Evolutionary conservation across 306 rosid genomes (phyloP).

Genomic region (Vachellia collinsii): DNA sequence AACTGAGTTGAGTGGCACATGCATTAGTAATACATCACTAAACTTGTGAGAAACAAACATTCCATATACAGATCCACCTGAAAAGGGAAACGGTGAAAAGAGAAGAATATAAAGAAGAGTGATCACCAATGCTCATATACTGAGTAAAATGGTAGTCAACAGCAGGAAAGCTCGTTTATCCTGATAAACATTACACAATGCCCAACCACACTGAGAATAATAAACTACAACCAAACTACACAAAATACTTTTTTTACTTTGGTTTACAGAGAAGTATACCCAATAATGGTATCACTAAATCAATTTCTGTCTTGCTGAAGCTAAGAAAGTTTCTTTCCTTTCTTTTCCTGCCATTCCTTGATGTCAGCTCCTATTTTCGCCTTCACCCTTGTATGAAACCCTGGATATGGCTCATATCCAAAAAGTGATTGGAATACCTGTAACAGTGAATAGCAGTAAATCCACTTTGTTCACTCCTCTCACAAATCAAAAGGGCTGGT

Average conservation of each 20-base stretch:
- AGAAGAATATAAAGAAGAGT: not conserved
- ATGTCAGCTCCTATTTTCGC: conserved; percentile 59
- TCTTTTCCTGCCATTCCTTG: conserved; percentile 70
- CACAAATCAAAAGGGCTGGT: conserved; percentile 26
- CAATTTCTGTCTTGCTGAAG: not conserved
- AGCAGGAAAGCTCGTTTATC: not conserved
- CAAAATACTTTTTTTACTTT: not conserved
- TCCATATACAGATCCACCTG: not conserved
- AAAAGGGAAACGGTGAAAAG: not conserved
- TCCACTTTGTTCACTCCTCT: conserved; percentile 43
- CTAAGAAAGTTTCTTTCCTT: conserved; percentile 60
- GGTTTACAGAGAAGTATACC: conserved; percentile 5
- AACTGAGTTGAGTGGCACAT: not conserved
- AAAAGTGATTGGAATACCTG: conserved; percentile 58
- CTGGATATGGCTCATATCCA: conserved; percentile 86
- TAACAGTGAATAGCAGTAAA: conserved; percentile 18
- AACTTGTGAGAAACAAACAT: not conserved
- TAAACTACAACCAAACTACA: not conserved
- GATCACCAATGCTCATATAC: not conserved
- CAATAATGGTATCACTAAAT: not conserved
- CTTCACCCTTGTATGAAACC: conserved; percentile 63
- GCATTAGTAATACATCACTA: not conserved
- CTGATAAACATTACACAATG: not conserved
- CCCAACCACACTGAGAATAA: not conserved
- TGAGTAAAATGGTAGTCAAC: not conserved